A percentile compares a stretch with the other conserved stretches of the same genome.
Evolutionary conservation across 805 yeast genomes (phyloP).

Genomic region (Wickerhamiella domercqiae): DNA sequence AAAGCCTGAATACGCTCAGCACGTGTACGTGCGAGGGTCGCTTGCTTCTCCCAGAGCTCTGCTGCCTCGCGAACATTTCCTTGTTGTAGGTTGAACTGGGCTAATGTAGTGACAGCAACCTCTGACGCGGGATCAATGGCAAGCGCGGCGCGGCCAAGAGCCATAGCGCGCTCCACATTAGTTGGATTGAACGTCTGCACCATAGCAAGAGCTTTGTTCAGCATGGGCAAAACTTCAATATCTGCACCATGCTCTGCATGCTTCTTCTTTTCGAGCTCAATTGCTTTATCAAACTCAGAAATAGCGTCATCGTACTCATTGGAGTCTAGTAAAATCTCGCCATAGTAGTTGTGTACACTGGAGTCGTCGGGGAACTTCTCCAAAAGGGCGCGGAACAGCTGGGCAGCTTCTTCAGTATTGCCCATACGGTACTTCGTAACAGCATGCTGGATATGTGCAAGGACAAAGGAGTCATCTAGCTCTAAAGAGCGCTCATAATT

Average conservation of each 20-base stretch:
- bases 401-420: conserved; percentile 40
- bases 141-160: conserved; percentile 57
- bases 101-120: conserved; percentile 77
- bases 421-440: conserved; percentile 79
- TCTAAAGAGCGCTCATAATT: conserved; percentile 66
- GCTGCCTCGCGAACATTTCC: conserved; percentile 75
- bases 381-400: conserved; percentile 37
- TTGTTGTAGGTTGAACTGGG: conserved; percentile 75
- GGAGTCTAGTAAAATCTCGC: conserved; percentile 78
- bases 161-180: conserved; percentile 42
- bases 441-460: conserved; percentile 82
- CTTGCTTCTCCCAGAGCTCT: conserved; percentile 64
- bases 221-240: conserved; percentile 77
- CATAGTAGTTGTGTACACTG: conserved; percentile 88
- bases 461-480: conserved; percentile 59
- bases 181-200: conserved; percentile 22
- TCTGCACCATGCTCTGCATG: conserved; percentile 38
- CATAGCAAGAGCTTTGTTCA: conserved; percentile 66
- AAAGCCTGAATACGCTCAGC: conserved; percentile 85
- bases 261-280: conserved; percentile 46
- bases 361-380: conserved; percentile 71
- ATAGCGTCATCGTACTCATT: conserved; percentile 59
- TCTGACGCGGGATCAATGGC: conserved; percentile 79
- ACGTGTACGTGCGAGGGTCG: conserved; percentile 64
- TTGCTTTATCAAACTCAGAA: conserved; percentile 74